phyloP scores from a whole-genome alignment of 2,329 filamentous ascomycete genomes.

The Fusarium dlaminii region DNA sequence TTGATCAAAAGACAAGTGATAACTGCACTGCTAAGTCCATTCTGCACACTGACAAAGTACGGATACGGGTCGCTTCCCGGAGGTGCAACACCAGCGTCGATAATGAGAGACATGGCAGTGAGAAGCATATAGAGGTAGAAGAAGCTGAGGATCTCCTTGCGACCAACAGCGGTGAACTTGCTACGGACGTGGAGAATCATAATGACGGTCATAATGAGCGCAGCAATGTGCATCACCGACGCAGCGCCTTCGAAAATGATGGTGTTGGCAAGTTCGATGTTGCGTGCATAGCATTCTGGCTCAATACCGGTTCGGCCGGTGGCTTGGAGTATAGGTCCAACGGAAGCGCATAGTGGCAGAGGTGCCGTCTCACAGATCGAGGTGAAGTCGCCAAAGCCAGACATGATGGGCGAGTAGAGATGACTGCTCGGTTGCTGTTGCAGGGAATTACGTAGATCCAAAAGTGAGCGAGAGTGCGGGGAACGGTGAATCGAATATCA shows the following conservation, averaged over 20 bases:
- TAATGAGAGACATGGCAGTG: conserved; percentile 85
- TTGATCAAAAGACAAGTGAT: conserved; percentile 94
- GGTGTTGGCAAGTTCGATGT: conserved; percentile 96
- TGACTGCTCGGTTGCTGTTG: conserved; percentile 1
- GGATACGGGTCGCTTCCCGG: conserved; percentile 83
- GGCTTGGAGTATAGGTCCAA: conserved; percentile 78
- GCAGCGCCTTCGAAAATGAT: conserved; percentile 97
- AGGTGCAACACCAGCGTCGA: conserved; percentile 92
- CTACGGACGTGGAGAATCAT: conserved; percentile 98
- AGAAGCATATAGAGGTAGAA: conserved; percentile 97
- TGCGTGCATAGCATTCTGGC: conserved; percentile 90
- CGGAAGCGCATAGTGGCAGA: conserved; percentile 85
- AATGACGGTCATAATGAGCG: conserved; percentile 90
- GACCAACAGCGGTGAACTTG: conserved; percentile 96
- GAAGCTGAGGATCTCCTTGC: conserved; percentile 81
- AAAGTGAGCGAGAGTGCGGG: not conserved
- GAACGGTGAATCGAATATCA: not conserved
- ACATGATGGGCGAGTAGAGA: conserved; percentile 57
- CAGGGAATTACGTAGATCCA: not conserved
- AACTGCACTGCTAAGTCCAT: conserved; percentile 83
- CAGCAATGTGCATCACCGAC: conserved; percentile 90
- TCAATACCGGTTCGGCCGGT: conserved; percentile 80
- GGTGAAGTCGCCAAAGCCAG: conserved; percentile 92
- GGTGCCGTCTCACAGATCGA: conserved; percentile 85
- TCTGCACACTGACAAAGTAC: conserved; percentile 91